Evolutionary conservation across 2,329 filamentous ascomycete species (phyloP).

Genomic region (Parafenestella ontariensis): DNA sequence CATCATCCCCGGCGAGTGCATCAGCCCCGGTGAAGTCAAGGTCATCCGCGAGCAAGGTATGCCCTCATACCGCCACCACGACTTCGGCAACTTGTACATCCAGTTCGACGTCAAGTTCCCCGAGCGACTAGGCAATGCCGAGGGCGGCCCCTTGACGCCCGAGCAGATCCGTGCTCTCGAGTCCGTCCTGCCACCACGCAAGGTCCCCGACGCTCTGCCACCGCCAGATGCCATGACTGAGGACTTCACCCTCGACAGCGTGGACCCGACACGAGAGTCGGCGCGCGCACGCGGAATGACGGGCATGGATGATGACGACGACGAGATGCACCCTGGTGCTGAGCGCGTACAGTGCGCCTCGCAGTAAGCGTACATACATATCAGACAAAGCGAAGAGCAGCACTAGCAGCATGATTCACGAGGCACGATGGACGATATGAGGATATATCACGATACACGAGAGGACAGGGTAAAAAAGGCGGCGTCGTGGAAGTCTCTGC

Average conservation of each 20-base stretch:
- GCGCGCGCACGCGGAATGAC: conserved; percentile 72
- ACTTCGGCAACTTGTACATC: conserved; percentile 94
- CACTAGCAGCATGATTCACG: neutral
- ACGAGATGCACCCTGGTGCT: conserved; percentile 65
- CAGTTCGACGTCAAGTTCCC: conserved; percentile 99
- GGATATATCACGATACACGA: neutral
- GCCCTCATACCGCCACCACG: conserved; percentile 94
- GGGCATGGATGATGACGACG: conserved; percentile 71
- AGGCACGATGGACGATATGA: neutral
- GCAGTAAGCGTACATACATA: conserved; percentile 69
- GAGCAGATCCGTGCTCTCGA: conserved; percentile 81
- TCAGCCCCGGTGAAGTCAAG: conserved; percentile 88
- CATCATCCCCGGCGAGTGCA: conserved; percentile 92
- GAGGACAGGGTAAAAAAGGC: neutral
- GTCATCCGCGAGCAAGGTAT: conserved; percentile 96
- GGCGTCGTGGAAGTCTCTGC: neutral
- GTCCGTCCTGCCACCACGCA: conserved; percentile 78
- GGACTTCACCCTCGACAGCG: conserved; percentile 83
- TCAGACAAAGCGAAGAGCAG: neutral
- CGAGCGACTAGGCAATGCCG: conserved; percentile 55
- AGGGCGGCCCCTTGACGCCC: conserved; percentile 59
- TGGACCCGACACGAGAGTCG: conserved; percentile 71
- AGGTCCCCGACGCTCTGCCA: conserved; percentile 66
- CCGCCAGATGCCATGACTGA: conserved; percentile 91
- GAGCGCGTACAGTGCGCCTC: conserved; percentile 88